Evolutionary conservation across 495 filamentous ascomycete genomes (phyloP), one percentile per base, ranked within the genome.

Genomic region (Neurospora africana): DNA sequence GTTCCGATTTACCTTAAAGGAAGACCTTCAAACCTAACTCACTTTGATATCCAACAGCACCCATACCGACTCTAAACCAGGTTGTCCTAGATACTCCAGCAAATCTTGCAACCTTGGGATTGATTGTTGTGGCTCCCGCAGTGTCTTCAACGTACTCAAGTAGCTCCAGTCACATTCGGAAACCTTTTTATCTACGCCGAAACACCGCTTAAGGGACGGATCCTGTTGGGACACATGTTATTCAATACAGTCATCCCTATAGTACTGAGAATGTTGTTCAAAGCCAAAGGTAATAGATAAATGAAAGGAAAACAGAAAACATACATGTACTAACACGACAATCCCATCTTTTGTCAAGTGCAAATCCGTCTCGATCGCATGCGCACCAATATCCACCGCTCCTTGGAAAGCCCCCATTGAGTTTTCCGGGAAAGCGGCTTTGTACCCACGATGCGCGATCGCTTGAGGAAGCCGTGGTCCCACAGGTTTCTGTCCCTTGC

Each of bases 31-130:
- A 39, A 69, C n/a, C n/a, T n/a, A n/a, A n/a, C 68, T 10, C 81
- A 93, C 90, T 81, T 98, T 98, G 76, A 98, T 92, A 78, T 98
- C 95, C 0, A 98, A 84, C 58, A 98, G 79, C 4, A 94, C 69
- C 94, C 95, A 97, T 5, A 93, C 82, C 47, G 90, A 76, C 74
- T 91, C 88, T 11, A 83, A 70, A 1, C 76, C 85, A 0, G 89
- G 89, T 38, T 86, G 77, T 19, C 86, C 84, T 40, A 98, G 78
- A 71, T 90, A 95, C 58, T 87, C 83, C 3, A 98, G 83, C 47
- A 98, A 81, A 74, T 98, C 95, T n/a, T 78, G 69, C 21, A 98
- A 81, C 2, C 91, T 84, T 2, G 93, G 88, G 87, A 98, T 92
- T 0, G 85, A 83, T 74, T 91, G 86, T 72, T 88, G 87, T 3